These are phyloP conservation scores for Fusarium clavum DNA, from an alignment of 2,329 filamentous ascomycete genomes.

Conservation along the genomic window DNA sequence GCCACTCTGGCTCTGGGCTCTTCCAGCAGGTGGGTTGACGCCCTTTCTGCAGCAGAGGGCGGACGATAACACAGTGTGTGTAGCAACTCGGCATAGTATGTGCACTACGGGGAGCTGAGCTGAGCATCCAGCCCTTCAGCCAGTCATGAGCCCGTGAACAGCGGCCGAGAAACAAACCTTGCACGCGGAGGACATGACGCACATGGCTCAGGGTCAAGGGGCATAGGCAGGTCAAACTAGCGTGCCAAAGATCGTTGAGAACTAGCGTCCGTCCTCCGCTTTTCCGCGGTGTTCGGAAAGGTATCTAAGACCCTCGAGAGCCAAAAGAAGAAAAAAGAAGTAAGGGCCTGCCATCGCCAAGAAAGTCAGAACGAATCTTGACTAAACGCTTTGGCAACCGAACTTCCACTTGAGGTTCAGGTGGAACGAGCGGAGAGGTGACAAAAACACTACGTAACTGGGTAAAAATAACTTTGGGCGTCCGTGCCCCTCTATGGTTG, in stretches of 20 bases:
- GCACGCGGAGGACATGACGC: slow-evolving; percentile 32
- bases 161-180: slow-evolving; percentile 30
- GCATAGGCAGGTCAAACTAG: neutral
- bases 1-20: neutral
- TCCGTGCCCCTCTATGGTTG: slow-evolving; percentile 35
- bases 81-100: neutral
- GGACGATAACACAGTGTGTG: neutral
- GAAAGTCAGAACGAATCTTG: slow-evolving; percentile 16
- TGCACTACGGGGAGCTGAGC: neutral
- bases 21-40: slow-evolving; percentile 14
- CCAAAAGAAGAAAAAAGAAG: slow-evolving; percentile 11
- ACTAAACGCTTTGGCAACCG: slow-evolving; percentile 6
- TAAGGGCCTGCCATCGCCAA: slow-evolving; percentile 15
- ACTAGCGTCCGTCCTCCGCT: slow-evolving; percentile 25
- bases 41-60: slow-evolving; percentile 26
- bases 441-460: slow-evolving; percentile 44
- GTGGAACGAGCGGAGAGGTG: slow-evolving; percentile 27
- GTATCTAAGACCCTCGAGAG: slow-evolving; percentile 16
- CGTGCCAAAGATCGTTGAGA: slow-evolving; percentile 27
- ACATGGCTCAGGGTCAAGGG: slow-evolving; percentile 36
- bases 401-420: neutral
- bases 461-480: slow-evolving; percentile 50
- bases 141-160: slow-evolving; percentile 11
- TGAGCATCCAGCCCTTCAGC: slow-evolving; percentile 8
- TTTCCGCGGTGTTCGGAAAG: slow-evolving; percentile 16